Evolutionary conservation across 495 filamentous ascomycete genomes (phyloP), one percentile per base, ranked within the genome.

Genomic region (Tuber indicum): DNA sequence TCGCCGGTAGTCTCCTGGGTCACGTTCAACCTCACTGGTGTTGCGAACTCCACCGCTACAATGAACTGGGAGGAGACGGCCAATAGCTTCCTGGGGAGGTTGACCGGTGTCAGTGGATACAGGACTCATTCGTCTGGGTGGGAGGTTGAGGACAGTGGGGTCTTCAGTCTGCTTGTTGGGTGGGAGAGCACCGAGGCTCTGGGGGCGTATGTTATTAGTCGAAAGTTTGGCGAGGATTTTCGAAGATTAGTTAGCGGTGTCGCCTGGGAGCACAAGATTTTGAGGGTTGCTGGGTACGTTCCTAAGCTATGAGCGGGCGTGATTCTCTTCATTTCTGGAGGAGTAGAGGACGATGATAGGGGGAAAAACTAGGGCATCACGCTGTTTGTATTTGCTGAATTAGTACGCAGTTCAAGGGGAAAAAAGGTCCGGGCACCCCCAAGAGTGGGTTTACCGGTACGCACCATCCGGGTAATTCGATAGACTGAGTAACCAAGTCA

Each of bases 151-250:
- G 72, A 76, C 43, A 36, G 72, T n/a, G 26, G 75, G 23, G 70
- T 46, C n/a, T 74, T 75, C 9, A 62, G 41, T 8, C 41, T 42
- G 21, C 75, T 76, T 14, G 52, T 76, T 74, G 75, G 75, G 0
- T 76, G 75, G 75, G 75, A 76, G 46, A 74, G 21, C 17, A 42
- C 26, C 26, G 71, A 76, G 75, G 70, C 71, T 16, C 10, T 62
- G n/a, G 52, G 52, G 10, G 52, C 12, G 0, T 62, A 32, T 3
- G n/a, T 62, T 4, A 26, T 32, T 26, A 16, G 52, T 32, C 52
- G n/a, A 14, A 26, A 4, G 4, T 62, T 62, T 62, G 52, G 0
- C n/a, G 12, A 62, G n/a, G 52, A 1, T 14, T 62, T 62, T 16
- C 19, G n/a, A 32, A 62, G n/a, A 26, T 32, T 62, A 10, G n/a